Evolutionary conservation across 805 yeast genomes (phyloP).

Genomic region (Yueomyces sinensis): DNA sequence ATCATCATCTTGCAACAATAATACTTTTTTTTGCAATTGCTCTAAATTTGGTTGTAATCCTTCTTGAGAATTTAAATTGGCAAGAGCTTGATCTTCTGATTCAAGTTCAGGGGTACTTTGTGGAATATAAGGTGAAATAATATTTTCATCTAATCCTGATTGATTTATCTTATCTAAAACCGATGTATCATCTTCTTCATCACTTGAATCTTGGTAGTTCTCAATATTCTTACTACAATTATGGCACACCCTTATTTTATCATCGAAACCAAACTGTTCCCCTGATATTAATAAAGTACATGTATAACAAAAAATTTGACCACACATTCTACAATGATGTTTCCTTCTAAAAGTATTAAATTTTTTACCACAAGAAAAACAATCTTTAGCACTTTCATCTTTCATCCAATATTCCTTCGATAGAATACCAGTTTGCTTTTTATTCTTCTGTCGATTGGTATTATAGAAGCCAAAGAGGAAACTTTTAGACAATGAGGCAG

Average conservation of each 20-base stretch:
- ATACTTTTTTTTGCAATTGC: constrained; percentile 9
- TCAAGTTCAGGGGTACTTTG: constrained; percentile 2
- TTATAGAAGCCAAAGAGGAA: constrained; percentile 30
- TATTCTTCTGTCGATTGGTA: constrained; percentile 15
- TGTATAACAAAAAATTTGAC: constrained; percentile 80
- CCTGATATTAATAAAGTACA: constrained; percentile 70
- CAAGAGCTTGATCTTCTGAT: background rate
- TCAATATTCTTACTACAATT: constrained; percentile 53
- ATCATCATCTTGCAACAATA: constrained; percentile 21
- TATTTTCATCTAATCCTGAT: background rate
- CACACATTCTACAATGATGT: constrained; percentile 93
- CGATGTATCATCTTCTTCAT: constrained; percentile 29
- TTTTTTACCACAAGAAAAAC: constrained; percentile 67
- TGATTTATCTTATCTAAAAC: background rate
- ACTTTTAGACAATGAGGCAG: constrained; percentile 30
- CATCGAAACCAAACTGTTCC: constrained; percentile 42
- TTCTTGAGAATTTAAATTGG: background rate
- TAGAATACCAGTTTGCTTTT: constrained; percentile 16
- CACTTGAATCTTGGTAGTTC: constrained; percentile 63
- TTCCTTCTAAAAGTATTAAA: constrained; percentile 81
- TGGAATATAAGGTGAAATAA: background rate
- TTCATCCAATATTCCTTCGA: constrained; percentile 88
- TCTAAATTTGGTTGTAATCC: background rate
- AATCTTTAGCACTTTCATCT: constrained; percentile 81
- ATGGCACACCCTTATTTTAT: constrained; percentile 64